Conservation (phyloP, 495 filamentous ascomycete genomes). For the Oleoguttula mirabilis region DNA sequence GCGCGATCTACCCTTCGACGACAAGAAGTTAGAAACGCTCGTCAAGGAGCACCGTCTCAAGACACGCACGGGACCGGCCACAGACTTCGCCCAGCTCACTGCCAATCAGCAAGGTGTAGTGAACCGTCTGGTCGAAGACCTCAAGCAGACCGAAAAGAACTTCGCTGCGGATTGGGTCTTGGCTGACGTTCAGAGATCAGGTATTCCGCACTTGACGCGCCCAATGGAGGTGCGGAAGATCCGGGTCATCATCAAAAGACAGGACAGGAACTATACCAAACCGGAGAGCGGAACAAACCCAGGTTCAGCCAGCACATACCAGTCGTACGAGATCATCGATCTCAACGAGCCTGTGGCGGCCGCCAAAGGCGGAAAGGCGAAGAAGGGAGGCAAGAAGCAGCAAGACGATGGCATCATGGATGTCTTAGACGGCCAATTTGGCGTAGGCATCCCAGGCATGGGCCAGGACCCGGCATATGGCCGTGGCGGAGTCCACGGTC, state of each 20-base stretch:
- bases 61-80: background rate
- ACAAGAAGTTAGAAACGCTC: background rate
- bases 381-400: background rate
- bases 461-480: too few relatives aligned
- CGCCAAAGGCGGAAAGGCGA: background rate
- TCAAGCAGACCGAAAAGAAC: conserved; percentile 2
- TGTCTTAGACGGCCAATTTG: too few relatives aligned
- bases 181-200: conserved; percentile 1
- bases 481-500: too few relatives aligned
- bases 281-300: background rate
- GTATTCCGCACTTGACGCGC: background rate
- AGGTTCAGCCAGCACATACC: background rate
- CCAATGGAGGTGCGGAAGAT: background rate
- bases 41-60: conserved; percentile 1
- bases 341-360: background rate
- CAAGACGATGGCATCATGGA: background rate
- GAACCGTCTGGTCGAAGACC: conserved; percentile 2
- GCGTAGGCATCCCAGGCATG: too few relatives aligned
- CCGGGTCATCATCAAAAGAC: conserved; percentile 2
- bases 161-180: conserved; percentile 4
- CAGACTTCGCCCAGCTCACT: background rate
- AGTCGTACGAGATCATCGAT: conserved; percentile 9
- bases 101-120: conserved; percentile 9
- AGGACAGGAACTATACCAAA: background rate
- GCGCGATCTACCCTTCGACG: conserved; percentile 4